Percentiles rank a stretch among this genome's conserved stretches.
phyloP scores from a whole-genome alignment of 2,329 filamentous ascomycete species.

The Hypoxylon sp. region DNA sequence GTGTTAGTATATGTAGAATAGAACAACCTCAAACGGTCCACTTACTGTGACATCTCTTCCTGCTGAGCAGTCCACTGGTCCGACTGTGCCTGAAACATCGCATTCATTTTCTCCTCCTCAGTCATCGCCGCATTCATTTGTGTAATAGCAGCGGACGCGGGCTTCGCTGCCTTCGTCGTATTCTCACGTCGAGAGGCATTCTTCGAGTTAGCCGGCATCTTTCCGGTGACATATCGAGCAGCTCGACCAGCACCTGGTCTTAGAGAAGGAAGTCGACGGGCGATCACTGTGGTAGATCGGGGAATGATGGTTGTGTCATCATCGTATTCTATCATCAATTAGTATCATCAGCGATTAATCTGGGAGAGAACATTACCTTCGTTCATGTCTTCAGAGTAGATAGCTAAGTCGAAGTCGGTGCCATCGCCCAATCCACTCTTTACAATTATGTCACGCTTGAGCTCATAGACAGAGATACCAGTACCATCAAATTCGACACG shows the following conservation, averaged over 20 bases:
- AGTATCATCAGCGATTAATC: slow-evolving; percentile 23
- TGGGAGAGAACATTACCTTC: slow-evolving; percentile 76
- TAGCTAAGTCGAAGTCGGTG: slow-evolving; percentile 94
- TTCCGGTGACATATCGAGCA: slow-evolving; percentile 94
- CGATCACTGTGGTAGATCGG: slow-evolving; percentile 93
- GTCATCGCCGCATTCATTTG: slow-evolving; percentile 85
- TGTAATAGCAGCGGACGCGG: slow-evolving; percentile 69
- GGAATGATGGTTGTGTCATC: slow-evolving; percentile 99
- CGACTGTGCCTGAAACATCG: slow-evolving; percentile 90
- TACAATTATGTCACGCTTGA: slow-evolving; percentile 98
- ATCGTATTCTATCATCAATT: slow-evolving; percentile 80
- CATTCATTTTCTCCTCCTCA: slow-evolving; percentile 93
- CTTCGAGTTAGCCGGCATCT: slow-evolving; percentile 91
- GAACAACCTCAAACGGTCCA: slow-evolving; percentile 42
- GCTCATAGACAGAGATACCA: slow-evolving; percentile 96
- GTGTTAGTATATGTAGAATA: slow-evolving; percentile 27
- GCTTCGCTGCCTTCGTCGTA: slow-evolving; percentile 71
- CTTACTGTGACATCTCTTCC: slow-evolving; percentile 88
- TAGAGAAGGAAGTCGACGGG: slow-evolving; percentile 84
- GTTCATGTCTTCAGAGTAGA: slow-evolving; percentile 91
- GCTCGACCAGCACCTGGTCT: slow-evolving; percentile 91
- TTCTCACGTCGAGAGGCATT: slow-evolving; percentile 79
- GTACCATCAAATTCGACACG: slow-evolving; percentile 97
- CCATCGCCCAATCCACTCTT: slow-evolving; percentile 95
- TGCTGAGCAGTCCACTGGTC: slow-evolving; percentile 95